phyloP scores from a whole-genome alignment of 2,329 filamentous ascomycete species.

The Cytospora leucostoma region DNA sequence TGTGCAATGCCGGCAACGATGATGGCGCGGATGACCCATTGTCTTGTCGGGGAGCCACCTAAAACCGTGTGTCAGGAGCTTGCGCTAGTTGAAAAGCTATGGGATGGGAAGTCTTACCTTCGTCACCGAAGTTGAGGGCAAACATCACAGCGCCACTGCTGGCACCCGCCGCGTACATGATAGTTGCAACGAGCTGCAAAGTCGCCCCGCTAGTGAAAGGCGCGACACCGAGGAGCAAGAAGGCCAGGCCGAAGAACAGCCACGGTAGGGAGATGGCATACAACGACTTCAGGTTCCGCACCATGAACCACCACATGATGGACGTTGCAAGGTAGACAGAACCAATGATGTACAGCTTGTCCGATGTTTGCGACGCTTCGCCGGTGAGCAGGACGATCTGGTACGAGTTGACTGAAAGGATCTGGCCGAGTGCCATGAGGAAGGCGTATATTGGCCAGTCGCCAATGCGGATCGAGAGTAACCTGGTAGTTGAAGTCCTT shows the following conservation, averaged over 20 bases:
- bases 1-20: slow-evolving; percentile 68
- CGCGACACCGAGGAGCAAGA: slow-evolving; percentile 62
- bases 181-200: slow-evolving; percentile 63
- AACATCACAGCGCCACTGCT: slow-evolving; percentile 66
- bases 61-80: slow-evolving; percentile 10
- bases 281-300: slow-evolving; percentile 58
- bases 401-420: slow-evolving; percentile 67
- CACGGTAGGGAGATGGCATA: slow-evolving; percentile 61
- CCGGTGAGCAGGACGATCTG: slow-evolving; percentile 68
- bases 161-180: slow-evolving; percentile 62
- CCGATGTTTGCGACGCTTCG: slow-evolving; percentile 59
- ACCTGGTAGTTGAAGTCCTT: slow-evolving; percentile 10
- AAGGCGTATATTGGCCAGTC: slow-evolving; percentile 67
- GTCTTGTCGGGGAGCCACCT: slow-evolving; percentile 62
- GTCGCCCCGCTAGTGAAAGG: slow-evolving; percentile 51
- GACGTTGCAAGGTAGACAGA: slow-evolving; percentile 60
- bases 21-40: slow-evolving; percentile 69
- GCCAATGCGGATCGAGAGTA: slow-evolving; percentile 55
- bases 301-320: slow-evolving; percentile 63
- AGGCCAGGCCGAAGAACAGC: slow-evolving; percentile 63
- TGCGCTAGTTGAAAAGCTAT: slow-evolving; percentile 56
- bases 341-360: slow-evolving; percentile 62
- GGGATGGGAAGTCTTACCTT: slow-evolving; percentile 42
- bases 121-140: slow-evolving; percentile 66
- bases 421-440: slow-evolving; percentile 62